phyloP scores from a whole-genome alignment of 768 basidiomycete species.

The Holtermannia corniformis region DNA sequence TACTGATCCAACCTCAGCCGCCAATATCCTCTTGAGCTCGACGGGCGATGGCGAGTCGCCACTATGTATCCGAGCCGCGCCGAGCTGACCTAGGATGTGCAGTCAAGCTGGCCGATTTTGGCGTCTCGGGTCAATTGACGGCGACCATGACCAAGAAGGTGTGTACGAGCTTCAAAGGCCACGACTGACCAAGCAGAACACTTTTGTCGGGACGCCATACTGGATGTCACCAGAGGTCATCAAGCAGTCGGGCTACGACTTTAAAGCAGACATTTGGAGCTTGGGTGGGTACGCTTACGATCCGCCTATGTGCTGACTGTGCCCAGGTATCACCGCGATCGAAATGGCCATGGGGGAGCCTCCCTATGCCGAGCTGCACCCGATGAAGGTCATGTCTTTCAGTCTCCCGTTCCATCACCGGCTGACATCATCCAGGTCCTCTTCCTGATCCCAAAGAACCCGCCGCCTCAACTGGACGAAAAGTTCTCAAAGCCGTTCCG shows the following conservation, averaged over 20 bases:
- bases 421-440: conserved; percentile 54
- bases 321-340: conserved; percentile 60
- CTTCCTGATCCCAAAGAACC: conserved; percentile 96
- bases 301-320: neutral
- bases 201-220: conserved; percentile 94
- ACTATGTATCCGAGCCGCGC: neutral
- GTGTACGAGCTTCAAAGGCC: conserved; percentile 32
- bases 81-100: too few species aligned
- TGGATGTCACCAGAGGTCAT: conserved; percentile 99
- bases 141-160: conserved; percentile 44
- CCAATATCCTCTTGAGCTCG: conserved; percentile 85
- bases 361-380: conserved; percentile 94
- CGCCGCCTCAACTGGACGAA: conserved; percentile 80
- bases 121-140: conserved; percentile 89
- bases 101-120: conserved; percentile 97
- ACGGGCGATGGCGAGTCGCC: conserved; percentile 55
- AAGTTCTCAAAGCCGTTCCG: conserved; percentile 81
- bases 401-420: too few species aligned
- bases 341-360: conserved; percentile 97
- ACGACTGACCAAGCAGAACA: conserved; percentile 87
- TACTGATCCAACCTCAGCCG: conserved; percentile 50
- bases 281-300: conserved; percentile 48
- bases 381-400: conserved; percentile 86
- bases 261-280: conserved; percentile 99
- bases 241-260: conserved; percentile 98